These are phyloP conservation scores for Marchantia polymorpha DNA, from an alignment of 225 moss, liverwort and hornwort species.

Conservation along the genomic window DNA sequence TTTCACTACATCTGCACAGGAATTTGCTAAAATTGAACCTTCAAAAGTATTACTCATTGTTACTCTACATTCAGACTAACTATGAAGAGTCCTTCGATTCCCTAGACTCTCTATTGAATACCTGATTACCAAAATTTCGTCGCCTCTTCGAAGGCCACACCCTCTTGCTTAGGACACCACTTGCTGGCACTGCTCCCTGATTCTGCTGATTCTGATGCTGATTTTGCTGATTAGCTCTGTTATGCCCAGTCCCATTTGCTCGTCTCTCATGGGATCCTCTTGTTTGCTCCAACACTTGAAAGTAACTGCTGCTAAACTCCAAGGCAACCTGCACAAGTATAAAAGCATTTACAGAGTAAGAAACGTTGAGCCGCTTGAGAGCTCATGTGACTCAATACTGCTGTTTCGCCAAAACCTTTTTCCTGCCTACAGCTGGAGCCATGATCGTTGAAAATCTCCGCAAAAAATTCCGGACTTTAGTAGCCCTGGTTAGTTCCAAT, in stretches of 20 bases:
- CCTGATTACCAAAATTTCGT: conserved; percentile 41
- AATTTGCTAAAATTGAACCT: background rate
- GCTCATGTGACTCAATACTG: too few relatives aligned
- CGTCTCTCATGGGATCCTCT: conserved; percentile 33
- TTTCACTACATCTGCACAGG: background rate
- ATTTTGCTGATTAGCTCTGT: background rate
- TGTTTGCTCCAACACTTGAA: conserved; percentile 48
- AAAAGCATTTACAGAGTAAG: background rate
- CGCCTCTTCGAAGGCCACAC: conserved; percentile 38
- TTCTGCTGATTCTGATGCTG: background rate
- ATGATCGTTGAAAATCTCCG: background rate
- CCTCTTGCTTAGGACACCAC: conserved; percentile 30
- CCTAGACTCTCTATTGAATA: conserved; percentile 16
- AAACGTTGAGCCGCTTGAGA: background rate
- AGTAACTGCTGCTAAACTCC: conserved; percentile 45
- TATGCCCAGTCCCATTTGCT: conserved; percentile 26
- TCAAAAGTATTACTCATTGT: background rate
- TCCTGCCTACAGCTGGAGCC: background rate
- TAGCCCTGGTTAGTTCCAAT: too few relatives aligned
- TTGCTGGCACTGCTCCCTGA: background rate
- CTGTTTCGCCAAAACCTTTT: too few relatives aligned
- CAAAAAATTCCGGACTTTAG: too few relatives aligned
- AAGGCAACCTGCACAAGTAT: conserved; percentile 27
- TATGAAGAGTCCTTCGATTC: background rate
- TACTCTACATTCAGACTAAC: background rate